Conservation (phyloP, 108 stramenopile genomes). For the Pelagomonas calceolata region DNA sequence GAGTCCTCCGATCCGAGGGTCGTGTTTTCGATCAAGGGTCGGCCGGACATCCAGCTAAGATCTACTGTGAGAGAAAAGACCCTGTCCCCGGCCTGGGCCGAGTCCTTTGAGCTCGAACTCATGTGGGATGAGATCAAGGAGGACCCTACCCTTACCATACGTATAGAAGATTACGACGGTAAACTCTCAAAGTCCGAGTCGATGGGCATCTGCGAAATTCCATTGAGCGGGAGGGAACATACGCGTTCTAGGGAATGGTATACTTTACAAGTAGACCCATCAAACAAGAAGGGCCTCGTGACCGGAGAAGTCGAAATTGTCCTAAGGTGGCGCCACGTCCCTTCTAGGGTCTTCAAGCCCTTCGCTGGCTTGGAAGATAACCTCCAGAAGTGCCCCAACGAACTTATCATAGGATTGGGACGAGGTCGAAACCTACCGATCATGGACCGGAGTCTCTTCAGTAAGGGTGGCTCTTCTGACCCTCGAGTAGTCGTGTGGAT, state of each 20-base stretch:
- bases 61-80: conserved; percentile 9
- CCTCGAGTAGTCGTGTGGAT: neutral
- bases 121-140: neutral
- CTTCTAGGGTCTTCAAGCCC: neutral
- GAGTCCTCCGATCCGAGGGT: neutral
- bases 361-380: neutral
- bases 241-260: too few relatives aligned
- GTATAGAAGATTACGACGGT: conserved; percentile 7
- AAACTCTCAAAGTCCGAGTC: neutral
- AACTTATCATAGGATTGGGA: conserved; percentile 1
- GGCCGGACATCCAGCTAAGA: neutral
- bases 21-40: neutral
- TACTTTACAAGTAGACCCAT: too few relatives aligned
- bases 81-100: conserved; percentile 4
- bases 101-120: neutral
- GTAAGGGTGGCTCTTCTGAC: conserved; percentile 9
- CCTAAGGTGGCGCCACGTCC: neutral
- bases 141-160: neutral
- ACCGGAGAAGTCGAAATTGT: neutral
- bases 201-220: conserved; percentile 7
- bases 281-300: too few relatives aligned
- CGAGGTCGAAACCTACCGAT: neutral
- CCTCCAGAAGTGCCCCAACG: neutral
- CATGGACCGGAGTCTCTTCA: conserved; percentile 11
- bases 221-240: too few relatives aligned